Evolutionary conservation across 1,284 basidiomycete species (phyloP).

Genomic region (Sporisorium exsertum): DNA sequence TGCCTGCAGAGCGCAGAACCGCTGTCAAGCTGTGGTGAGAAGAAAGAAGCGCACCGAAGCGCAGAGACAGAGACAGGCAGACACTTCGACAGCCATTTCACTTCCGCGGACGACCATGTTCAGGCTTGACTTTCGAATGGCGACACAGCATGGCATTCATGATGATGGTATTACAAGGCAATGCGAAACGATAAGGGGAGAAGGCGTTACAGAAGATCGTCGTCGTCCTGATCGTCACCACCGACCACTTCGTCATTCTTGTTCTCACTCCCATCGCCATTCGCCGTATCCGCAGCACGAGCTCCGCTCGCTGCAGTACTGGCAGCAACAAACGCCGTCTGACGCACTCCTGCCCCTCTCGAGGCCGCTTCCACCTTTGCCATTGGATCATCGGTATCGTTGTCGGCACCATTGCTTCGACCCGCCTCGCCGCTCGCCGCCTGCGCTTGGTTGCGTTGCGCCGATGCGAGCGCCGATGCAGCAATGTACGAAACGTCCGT

Average conservation of each 20-base stretch:
- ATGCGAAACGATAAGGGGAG: no score
- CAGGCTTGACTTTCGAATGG: neutral
- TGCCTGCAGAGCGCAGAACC: no score
- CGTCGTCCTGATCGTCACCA: slow-evolving; percentile 64
- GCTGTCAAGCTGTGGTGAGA: no score
- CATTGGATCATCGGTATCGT: slow-evolving; percentile 74
- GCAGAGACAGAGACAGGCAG: neutral
- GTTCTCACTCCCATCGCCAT: slow-evolving; percentile 71
- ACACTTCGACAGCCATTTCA: slow-evolving; percentile 6
- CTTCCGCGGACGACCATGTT: neutral
- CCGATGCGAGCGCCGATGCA: slow-evolving; percentile 59
- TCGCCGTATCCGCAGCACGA: slow-evolving; percentile 76
- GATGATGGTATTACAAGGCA: neutral
- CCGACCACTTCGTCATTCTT: slow-evolving; percentile 57
- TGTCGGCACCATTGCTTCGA: slow-evolving; percentile 65
- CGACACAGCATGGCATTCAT: neutral
- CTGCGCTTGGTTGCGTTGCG: slow-evolving; percentile 32
- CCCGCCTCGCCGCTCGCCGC: slow-evolving; percentile 11
- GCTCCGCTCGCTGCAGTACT: slow-evolving; percentile 73
- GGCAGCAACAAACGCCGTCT: slow-evolving; percentile 51
- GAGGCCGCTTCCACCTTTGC: slow-evolving; percentile 70
- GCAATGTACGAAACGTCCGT: slow-evolving; percentile 79
- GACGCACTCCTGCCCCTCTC: slow-evolving; percentile 10
- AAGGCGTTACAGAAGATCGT: slow-evolving; percentile 57
- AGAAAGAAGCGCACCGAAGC: slow-evolving; percentile 5